Percentiles rank a stretch among this genome's conserved stretches.
These are phyloP conservation scores for Termitomyces bulborhizus DNA, from an alignment of 768 basidiomycete species.

Conservation along the genomic window DNA sequence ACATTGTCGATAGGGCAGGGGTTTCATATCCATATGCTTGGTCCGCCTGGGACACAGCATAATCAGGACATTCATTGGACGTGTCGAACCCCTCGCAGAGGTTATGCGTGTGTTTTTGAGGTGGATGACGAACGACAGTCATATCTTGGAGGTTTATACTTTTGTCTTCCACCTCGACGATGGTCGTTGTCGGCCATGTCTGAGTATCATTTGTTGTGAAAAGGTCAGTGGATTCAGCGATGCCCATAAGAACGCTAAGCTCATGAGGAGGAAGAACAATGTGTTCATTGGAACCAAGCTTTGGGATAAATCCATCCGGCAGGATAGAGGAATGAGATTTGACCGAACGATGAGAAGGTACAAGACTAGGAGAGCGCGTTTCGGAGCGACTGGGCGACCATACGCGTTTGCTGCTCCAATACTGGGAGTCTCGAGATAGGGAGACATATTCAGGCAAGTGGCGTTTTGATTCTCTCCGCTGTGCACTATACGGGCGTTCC, in stretches of 20 bases:
- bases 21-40: conserved; percentile 3
- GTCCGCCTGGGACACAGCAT: not conserved
- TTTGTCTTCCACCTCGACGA: too few relatives aligned
- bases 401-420: not conserved
- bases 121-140: not conserved
- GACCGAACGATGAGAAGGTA: conserved; percentile 15
- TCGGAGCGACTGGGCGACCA: conserved; percentile 1
- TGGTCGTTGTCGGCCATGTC: not conserved
- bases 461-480: not conserved
- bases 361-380: conserved; percentile 10
- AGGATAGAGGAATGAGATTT: conserved; percentile 23
- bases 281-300: conserved; percentile 27
- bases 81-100: not conserved
- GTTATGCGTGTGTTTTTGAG: not conserved
- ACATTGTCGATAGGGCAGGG: conserved; percentile 20
- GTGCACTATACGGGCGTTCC: not conserved
- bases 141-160: too few relatives aligned
- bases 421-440: not conserved
- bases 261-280: conserved; percentile 52
- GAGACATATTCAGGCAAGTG: not conserved
- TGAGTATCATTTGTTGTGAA: not conserved
- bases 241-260: conserved; percentile 17
- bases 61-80: not conserved
- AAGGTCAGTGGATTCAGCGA: not conserved
- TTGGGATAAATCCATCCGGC: conserved; percentile 47